These are phyloP conservation scores for Mucor plumbeus DNA, from an alignment of 371 early-diverging fungal genomes.

Conservation along the genomic window DNA sequence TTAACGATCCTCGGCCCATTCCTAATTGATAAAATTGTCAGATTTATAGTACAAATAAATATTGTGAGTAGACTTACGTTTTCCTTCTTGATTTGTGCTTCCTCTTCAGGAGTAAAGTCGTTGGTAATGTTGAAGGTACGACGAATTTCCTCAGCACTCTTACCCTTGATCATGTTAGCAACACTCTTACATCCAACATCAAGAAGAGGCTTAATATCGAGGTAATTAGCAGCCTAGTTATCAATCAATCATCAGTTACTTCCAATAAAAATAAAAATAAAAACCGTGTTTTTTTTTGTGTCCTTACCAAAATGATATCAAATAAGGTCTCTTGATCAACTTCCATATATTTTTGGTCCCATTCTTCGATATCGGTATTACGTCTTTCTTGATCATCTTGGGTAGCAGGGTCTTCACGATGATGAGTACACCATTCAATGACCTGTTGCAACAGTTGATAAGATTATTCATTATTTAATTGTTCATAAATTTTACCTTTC, in stretches of 20 bases:
- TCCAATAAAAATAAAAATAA: background rate
- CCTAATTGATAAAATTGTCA: conserved; percentile 25
- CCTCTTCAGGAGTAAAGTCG: conserved; percentile 97
- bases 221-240: conserved; percentile 88
- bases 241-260: background rate
- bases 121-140: conserved; percentile 93
- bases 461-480: background rate
- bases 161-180: conserved; percentile 97
- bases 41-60: background rate
- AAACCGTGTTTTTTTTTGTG: background rate
- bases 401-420: conserved; percentile 70
- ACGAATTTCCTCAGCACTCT: conserved; percentile 93
- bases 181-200: conserved; percentile 98
- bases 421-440: conserved; percentile 83
- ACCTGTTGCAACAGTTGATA: conserved; percentile 46
- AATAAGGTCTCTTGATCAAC: conserved; percentile 82
- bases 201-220: conserved; percentile 94
- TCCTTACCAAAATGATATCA: conserved; percentile 67
- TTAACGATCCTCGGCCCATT: conserved; percentile 87
- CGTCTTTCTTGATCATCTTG: conserved; percentile 69
- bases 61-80: conserved; percentile 60
- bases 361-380: conserved; percentile 77
- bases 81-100: conserved; percentile 87
- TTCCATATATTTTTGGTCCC: conserved; percentile 83
- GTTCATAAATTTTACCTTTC: conserved; percentile 56